Conservation (phyloP, 2,329 filamentous ascomycete species). For the Aureobasidium sp. region DNA sequence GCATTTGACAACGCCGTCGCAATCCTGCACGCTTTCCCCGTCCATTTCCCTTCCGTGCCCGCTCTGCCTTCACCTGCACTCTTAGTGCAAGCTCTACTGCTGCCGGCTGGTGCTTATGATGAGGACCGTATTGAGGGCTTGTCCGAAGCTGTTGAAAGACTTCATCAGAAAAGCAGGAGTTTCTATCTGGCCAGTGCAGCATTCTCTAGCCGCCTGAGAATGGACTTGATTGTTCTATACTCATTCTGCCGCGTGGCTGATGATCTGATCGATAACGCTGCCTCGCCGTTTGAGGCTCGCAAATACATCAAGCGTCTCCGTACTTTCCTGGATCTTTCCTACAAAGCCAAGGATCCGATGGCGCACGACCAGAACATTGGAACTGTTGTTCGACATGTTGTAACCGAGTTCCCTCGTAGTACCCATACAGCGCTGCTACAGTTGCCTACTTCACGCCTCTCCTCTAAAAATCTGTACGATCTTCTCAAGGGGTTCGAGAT, state of each 20-base stretch:
- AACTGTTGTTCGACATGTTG: constrained; percentile 31
- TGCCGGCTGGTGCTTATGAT: constrained; percentile 45
- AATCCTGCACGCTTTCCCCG: constrained; percentile 55
- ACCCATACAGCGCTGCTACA: constrained; percentile 49
- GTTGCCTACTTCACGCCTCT: constrained; percentile 50
- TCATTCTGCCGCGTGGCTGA: constrained; percentile 68
- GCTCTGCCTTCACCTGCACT: constrained; percentile 40
- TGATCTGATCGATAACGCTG: constrained; percentile 61
- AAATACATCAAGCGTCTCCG: constrained; percentile 52
- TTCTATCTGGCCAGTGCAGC: constrained; percentile 65
- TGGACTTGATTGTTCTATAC: constrained; percentile 61
- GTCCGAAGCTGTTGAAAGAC: constrained; percentile 47
- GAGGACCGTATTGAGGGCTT: constrained; percentile 50
- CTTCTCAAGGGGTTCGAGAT: constrained; percentile 61
- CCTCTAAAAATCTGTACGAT: constrained; percentile 51
- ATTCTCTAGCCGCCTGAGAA: constrained; percentile 58
- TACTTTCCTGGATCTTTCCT: constrained; percentile 48
- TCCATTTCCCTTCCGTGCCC: constrained; percentile 45
- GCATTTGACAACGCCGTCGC: constrained; percentile 63
- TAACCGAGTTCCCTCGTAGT: constrained; percentile 43
- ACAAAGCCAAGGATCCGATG: constrained; percentile 26
- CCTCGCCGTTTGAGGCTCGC: constrained; percentile 42
- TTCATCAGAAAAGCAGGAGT: constrained; percentile 60
- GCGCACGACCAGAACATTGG: constrained; percentile 17
- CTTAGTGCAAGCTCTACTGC: constrained; percentile 46